Percentiles rank a stretch among this genome's conserved stretches.
phyloP scores from a whole-genome alignment of 192 early-diverging fungal species.

The Mortierella hygrophila region DNA sequence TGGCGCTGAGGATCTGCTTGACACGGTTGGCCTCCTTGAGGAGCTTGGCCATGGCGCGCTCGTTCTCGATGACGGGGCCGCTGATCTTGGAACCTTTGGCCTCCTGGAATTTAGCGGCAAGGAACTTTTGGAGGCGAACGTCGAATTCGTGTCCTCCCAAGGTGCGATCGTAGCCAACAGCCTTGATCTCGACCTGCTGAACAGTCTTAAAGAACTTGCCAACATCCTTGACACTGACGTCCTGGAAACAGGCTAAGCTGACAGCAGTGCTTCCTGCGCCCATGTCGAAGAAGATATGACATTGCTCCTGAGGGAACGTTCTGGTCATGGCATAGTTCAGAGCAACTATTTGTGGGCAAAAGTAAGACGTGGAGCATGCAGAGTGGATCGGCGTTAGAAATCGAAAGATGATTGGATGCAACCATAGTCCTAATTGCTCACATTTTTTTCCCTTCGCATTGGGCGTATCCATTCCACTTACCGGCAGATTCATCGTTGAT shows the following conservation, averaged over 20 bases:
- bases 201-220: conserved; percentile 67
- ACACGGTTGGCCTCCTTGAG: conserved; percentile 95
- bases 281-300: conserved; percentile 98
- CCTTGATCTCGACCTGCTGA: conserved; percentile 83
- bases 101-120: conserved; percentile 82
- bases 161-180: conserved; percentile 83
- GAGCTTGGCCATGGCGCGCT: conserved; percentile 90
- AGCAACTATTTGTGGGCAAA: conserved; percentile 70
- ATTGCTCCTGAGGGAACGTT: conserved; percentile 69
- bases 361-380: neutral
- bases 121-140: conserved; percentile 80
- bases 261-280: conserved; percentile 96
- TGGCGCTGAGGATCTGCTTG: conserved; percentile 97
- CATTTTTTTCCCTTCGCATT: neutral
- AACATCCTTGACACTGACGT: conserved; percentile 67
- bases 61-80: conserved; percentile 68
- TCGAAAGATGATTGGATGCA: neutral
- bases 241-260: conserved; percentile 84
- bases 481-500: conserved; percentile 96
- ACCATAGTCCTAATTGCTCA: neutral
- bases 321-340: conserved; percentile 91
- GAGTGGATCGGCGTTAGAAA: neutral
- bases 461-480: conserved; percentile 38
- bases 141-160: conserved; percentile 94
- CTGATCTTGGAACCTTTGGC: conserved; percentile 62